Conservation (phyloP, 305 asterid genomes). For the Fraxinus angustifolia region DNA sequence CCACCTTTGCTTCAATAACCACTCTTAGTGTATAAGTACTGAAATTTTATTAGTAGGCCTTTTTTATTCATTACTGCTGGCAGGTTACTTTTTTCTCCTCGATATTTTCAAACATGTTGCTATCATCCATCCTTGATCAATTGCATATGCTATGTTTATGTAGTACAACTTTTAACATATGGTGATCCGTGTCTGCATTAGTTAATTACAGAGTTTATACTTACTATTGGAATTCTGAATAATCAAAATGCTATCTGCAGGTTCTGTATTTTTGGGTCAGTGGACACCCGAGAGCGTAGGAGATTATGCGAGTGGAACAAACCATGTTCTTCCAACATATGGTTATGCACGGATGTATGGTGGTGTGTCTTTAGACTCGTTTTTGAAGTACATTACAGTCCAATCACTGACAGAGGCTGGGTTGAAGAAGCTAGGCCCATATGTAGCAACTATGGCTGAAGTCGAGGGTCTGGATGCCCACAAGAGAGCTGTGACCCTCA, state of each 20-base stretch:
- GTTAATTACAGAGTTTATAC: background rate
- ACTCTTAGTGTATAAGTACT: background rate
- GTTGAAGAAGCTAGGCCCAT: constrained; percentile 76
- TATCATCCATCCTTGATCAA: background rate
- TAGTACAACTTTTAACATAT: background rate
- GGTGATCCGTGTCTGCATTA: background rate
- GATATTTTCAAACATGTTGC: background rate
- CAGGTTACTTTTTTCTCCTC: background rate
- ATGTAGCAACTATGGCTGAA: constrained; percentile 83
- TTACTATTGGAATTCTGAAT: background rate
- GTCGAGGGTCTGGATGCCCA: constrained; percentile 93
- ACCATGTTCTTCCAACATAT: constrained; percentile 93
- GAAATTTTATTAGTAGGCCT: background rate
- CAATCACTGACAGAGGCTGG: constrained; percentile 93
- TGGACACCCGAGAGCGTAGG: constrained; percentile 99
- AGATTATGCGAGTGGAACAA: constrained; percentile 94
- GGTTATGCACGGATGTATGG: constrained; percentile 93
- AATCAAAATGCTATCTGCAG: constrained; percentile 28
- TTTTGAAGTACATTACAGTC: constrained; percentile 77
- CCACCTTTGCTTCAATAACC: background rate
- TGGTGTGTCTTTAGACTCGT: constrained; percentile 83
- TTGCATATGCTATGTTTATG: background rate
- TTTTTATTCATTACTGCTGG: background rate
- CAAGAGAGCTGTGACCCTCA: constrained; percentile 87
- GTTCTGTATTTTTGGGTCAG: constrained; percentile 81